Evolutionary conservation across 192 early-diverging fungal species (phyloP).

Genomic region (Backusella mclennaniae): DNA sequence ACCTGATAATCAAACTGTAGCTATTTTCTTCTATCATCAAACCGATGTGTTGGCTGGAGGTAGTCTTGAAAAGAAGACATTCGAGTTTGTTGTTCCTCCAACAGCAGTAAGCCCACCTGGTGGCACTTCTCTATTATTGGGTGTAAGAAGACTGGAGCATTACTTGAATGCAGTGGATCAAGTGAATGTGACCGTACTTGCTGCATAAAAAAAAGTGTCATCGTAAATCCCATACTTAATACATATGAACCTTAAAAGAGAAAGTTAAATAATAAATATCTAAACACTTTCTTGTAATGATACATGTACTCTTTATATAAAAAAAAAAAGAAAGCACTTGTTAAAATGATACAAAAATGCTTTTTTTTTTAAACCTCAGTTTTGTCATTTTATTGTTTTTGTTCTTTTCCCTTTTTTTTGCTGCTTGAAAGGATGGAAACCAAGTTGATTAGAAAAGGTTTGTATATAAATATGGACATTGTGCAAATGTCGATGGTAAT

Average conservation of each 20-base stretch:
- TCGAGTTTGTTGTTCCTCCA: slow-evolving; percentile 11
- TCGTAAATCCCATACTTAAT: neutral
- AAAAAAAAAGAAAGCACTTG: too few species aligned
- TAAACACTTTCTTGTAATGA: too few species aligned
- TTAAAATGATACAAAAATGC: neutral
- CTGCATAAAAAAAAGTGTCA: neutral
- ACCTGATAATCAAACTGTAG: neutral
- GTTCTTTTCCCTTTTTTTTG: neutral
- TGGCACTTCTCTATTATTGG: neutral
- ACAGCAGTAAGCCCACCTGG: neutral
- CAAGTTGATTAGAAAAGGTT: neutral
- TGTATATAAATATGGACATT: neutral
- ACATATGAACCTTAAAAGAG: neutral
- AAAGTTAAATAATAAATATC: neutral
- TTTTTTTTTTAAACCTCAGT: neutral
- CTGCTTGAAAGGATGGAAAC: neutral
- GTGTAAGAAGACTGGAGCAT: neutral
- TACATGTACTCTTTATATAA: too few species aligned
- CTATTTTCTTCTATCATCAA: slow-evolving; percentile 6
- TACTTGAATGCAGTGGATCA: slow-evolving; percentile 1
- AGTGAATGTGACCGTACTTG: slow-evolving; percentile 4
- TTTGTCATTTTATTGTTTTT: neutral
- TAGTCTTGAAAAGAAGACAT: neutral
- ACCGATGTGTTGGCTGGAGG: slow-evolving; percentile 2
- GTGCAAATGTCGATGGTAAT: neutral